Evolutionary conservation across 768 basidiomycete genomes (phyloP), one percentile per base, ranked within the genome.

Genomic region (Naganishia friedmannii): DNA sequence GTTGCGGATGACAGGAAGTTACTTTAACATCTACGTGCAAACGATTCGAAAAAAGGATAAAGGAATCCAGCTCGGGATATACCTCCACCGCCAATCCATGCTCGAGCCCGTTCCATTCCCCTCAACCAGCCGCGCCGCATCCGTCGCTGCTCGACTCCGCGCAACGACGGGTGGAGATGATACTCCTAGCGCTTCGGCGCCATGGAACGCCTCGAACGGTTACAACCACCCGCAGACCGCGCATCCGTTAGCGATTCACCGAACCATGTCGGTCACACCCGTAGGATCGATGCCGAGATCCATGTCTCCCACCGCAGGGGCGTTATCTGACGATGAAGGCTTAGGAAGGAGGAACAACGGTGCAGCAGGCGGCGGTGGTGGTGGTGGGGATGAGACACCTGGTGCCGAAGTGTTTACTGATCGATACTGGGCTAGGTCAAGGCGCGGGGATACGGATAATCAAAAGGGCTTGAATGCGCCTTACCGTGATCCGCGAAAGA

Each of bases 21-120:
- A 71, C 69, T 73, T 73, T 51, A 92, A 92, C 73, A 87, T 92
- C 1, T 95, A 94, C 75, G 88, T 93, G 53, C 92, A 95, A 78
- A 85, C 93, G 54, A 88, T 92, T 60, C 86, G 88, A 73, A 91
- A 90, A 86, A 94, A 94, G 79, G 80, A 80, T 55, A 79, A 77
- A 58, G 75, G 77, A n/a, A 73, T 77, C 0, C 93, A 96, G 76
- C 83, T 95, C 1, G 93, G 93, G 0, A 87, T 95, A 34, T 95
- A 95, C 76, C 84, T 95, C 1, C 91, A 93, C 77, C 85, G 93
- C 9, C 92, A 94, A 79, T 89, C 88, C 26, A 88, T 84, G 67
- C 85, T 91, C 32, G 92, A 93, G 73, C 86, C 88, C 9, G 85
- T 93, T 39, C 91, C 72, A 9, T 69, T 58, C 53, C 55, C 56